phyloP scores from a whole-genome alignment of 2,329 filamentous ascomycete species.

The Colletotrichum cuscutae region DNA sequence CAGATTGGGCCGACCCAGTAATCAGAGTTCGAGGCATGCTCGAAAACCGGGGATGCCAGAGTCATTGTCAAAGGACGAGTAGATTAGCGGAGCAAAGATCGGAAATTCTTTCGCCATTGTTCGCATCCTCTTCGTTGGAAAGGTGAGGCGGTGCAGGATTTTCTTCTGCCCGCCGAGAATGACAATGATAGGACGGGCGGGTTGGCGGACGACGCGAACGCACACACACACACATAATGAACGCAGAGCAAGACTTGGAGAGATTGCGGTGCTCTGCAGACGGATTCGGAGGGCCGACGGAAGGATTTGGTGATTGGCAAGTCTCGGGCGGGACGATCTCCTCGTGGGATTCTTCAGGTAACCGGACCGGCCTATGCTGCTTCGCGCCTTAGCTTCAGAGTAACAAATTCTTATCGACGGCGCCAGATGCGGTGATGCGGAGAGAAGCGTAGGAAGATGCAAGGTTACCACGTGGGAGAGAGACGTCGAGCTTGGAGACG shows the following conservation, averaged over 20 bases:
- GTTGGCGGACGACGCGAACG: not conserved
- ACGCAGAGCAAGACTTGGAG: not conserved
- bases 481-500: not conserved
- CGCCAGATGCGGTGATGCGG: not conserved
- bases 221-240: not conserved
- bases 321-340: not conserved
- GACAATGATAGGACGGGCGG: not conserved
- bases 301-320: not conserved
- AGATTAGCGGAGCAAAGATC: not conserved
- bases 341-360: not conserved
- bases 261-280: not conserved
- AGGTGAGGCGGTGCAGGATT: not conserved
- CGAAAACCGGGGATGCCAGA: not conserved
- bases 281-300: not conserved
- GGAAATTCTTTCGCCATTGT: not conserved
- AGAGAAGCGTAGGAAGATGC: not conserved
- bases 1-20: not conserved
- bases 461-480: slow-evolving; percentile 17
- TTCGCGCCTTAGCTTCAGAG: not conserved
- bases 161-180: not conserved
- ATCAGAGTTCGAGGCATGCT: not conserved
- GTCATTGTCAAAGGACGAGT: not conserved
- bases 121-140: not conserved
- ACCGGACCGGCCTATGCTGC: not conserved
- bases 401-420: not conserved